Base-by-base conservation (phyloP, 331 rosid genomes). In the Quercus phellos region DNA sequence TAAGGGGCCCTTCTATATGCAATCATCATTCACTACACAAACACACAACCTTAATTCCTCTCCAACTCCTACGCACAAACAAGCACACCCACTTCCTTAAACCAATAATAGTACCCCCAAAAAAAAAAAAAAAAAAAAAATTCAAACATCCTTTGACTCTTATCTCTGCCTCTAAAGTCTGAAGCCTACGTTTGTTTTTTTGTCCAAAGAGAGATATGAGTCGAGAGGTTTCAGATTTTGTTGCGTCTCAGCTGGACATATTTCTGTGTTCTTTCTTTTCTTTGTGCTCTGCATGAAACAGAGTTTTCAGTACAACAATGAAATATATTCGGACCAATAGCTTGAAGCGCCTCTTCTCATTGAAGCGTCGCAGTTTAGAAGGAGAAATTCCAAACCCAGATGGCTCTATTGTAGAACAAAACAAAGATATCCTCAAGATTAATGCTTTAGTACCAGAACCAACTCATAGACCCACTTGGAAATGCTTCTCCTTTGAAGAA, bases 401-500 rank as follows among this genome's bases (percentile, higher is more conserved):
- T 27, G 81, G 54, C 74, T 79, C 78, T 5, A 9, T 26, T n/a
- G 68, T 14, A 30, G 85, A 78, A 32, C 83, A 83, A 46, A 88
- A 59, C 53, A 68, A 43, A 22, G 83, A 78, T 26, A 68, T 27
- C 51, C 51, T 81, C 26, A 66, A 74, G 75, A 60, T 46, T 46
- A 46, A 56, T 73, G 77, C 58, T 78, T 84, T 73, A 19, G 22
- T 22, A 6, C 63, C 78, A 30, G 86, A 88, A 14, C 60, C 72
- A 70, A 80, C 84, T 73, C 84, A 55, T 4, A 90, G 80, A 87
- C 97, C 98, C 90, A 78, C 85, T 54, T 95, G 98, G 99, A 95
- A 90, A 82, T 93, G 96, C 84, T 95, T 93, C 91, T 88, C 97
- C 30, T 93, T 51, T 78, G 87, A 87, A 74, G 90, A 93, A 68